These are phyloP conservation scores for Trametes villosa DNA, from an alignment of 768 basidiomycete genomes.

Conservation along the genomic window DNA sequence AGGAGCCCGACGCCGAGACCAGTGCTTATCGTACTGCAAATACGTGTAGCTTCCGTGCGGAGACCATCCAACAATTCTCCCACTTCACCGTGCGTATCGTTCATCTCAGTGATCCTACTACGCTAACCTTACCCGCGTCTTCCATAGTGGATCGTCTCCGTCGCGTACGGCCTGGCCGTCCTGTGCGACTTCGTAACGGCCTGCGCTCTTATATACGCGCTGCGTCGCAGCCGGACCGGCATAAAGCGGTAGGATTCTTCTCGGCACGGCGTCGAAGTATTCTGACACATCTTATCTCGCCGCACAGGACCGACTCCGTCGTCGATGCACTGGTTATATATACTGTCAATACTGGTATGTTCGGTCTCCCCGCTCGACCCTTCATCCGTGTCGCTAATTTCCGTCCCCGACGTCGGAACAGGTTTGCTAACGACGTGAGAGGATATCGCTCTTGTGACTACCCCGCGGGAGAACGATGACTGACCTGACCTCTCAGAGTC, in stretches of 20 bases:
- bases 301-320: background rate
- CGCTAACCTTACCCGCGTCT: too few relatives aligned
- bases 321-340: background rate
- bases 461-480: background rate
- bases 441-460: too few relatives aligned
- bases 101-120: too few relatives aligned
- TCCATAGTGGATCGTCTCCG: background rate
- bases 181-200: background rate
- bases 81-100: too few relatives aligned
- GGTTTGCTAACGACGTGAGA: conserved; percentile 1
- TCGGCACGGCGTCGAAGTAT: too few relatives aligned
- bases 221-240: background rate
- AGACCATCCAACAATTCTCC: too few relatives aligned
- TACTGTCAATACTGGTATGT: background rate
- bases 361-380: too few relatives aligned
- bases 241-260: background rate
- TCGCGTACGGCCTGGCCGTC: background rate
- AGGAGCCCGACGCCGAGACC: too few relatives aligned
- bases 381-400: background rate
- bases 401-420: background rate
- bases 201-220: background rate
- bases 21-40: too few relatives aligned
- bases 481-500: background rate
- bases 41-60: too few relatives aligned
- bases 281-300: background rate